phyloP scores from a whole-genome alignment of 1,139 yeast species.

The Yamadazyma pseudoaaseri region DNA sequence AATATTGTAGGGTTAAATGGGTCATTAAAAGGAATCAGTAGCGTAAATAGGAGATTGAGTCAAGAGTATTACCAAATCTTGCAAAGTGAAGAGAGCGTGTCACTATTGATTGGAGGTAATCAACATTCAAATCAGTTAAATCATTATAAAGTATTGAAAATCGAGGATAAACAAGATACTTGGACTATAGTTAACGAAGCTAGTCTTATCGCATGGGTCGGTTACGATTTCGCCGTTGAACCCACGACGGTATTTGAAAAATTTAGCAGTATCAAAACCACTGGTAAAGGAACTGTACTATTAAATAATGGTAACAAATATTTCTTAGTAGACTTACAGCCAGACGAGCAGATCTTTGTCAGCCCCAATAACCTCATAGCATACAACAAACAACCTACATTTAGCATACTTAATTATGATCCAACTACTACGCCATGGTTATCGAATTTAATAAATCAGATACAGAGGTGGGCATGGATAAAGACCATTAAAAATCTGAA shows the following conservation, averaged over 20 bases:
- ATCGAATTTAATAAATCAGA: no score
- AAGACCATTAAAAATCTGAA: background rate
- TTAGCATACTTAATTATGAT: no score
- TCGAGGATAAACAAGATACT: slow-evolving; percentile 15
- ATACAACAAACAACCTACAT: no score
- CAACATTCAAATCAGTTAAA: slow-evolving; percentile 14
- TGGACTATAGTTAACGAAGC: slow-evolving; percentile 38
- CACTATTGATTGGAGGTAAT: slow-evolving; percentile 31
- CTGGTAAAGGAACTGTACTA: slow-evolving; percentile 39
- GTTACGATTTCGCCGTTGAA: slow-evolving; percentile 29
- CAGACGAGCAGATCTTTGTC: slow-evolving; percentile 32
- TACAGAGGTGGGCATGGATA: slow-evolving; percentile 4
- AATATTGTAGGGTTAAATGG: slow-evolving; percentile 38
- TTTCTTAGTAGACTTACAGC: slow-evolving; percentile 26
- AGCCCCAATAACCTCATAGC: slow-evolving; percentile 39
- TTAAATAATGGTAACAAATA: slow-evolving; percentile 36
- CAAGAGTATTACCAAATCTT: slow-evolving; percentile 26
- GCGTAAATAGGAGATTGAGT: slow-evolving; percentile 16
- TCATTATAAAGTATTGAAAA: slow-evolving; percentile 26
- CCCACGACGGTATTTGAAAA: slow-evolving; percentile 17
- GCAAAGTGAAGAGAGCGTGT: slow-evolving; percentile 21
- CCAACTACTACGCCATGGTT: no score
- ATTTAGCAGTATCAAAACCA: slow-evolving; percentile 20
- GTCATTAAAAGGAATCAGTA: slow-evolving; percentile 20
- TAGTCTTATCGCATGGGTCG: slow-evolving; percentile 47